phyloP scores from a whole-genome alignment of 2,329 filamentous ascomycete genomes.

The Neophaeococcomyces mojaviensis region DNA sequence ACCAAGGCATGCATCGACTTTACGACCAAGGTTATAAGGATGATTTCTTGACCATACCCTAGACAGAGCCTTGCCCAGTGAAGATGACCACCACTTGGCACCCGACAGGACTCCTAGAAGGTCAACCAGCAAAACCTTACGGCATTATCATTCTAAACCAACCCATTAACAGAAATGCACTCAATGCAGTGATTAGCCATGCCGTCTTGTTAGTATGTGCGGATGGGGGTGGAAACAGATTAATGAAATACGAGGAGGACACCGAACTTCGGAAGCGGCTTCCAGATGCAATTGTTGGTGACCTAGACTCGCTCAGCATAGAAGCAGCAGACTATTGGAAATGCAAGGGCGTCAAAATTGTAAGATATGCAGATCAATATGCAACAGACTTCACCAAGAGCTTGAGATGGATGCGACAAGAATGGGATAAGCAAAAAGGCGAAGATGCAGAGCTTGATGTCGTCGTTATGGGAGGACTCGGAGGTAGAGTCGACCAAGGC shows the following conservation, averaged over 20 bases:
- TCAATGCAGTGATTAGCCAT: slow-evolving; percentile 30
- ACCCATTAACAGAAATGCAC: slow-evolving; percentile 44
- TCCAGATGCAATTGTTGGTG: slow-evolving; percentile 72
- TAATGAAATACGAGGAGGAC: slow-evolving; percentile 42
- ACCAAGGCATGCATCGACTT: no score
- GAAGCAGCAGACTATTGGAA: slow-evolving; percentile 61
- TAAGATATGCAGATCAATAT: slow-evolving; percentile 71
- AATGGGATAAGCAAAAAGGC: slow-evolving; percentile 10
- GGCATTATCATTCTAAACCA: slow-evolving; percentile 51
- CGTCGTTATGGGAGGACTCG: slow-evolving; percentile 75
- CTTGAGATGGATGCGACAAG: slow-evolving; percentile 46
- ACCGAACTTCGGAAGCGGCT: slow-evolving; percentile 30
- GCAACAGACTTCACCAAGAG: slow-evolving; percentile 89
- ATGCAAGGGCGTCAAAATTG: slow-evolving; percentile 51
- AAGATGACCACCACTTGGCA: slow-evolving; percentile 14
- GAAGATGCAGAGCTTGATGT: slow-evolving; percentile 47
- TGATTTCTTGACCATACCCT: no score
- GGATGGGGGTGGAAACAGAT: slow-evolving; percentile 81
- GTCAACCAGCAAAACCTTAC: slow-evolving; percentile 13
- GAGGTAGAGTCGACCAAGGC: slow-evolving; percentile 86
- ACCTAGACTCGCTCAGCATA: slow-evolving; percentile 73
- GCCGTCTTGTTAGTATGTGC: slow-evolving; percentile 68
- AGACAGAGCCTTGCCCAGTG: slow-evolving; percentile 11
- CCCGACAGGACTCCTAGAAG: slow-evolving; percentile 15
- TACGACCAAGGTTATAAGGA: no score